A percentile compares a stretch with the other conserved stretches of the same genome.
Evolutionary conservation across 306 rosid species (phyloP).

Genomic region (Prunus armeniaca): DNA sequence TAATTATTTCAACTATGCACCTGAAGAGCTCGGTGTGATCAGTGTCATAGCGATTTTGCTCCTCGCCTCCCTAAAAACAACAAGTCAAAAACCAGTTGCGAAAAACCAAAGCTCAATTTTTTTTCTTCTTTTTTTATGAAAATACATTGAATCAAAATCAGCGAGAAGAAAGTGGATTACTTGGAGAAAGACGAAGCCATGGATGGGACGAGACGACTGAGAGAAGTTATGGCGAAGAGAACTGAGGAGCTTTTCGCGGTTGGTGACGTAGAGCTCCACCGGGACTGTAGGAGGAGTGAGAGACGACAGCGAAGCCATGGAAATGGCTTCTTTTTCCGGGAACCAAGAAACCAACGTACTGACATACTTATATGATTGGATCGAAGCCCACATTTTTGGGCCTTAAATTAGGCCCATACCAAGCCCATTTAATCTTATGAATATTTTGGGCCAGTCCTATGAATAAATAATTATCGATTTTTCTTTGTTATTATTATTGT

Average conservation of each 20-base stretch:
- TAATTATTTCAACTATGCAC: slow-evolving; percentile 27
- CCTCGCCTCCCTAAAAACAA: slow-evolving; percentile 70
- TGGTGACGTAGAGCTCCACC: slow-evolving; percentile 51
- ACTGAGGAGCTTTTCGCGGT: slow-evolving; percentile 52
- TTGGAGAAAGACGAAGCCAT: slow-evolving; percentile 77
- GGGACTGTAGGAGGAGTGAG: slow-evolving; percentile 55
- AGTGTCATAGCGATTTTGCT: slow-evolving; percentile 79
- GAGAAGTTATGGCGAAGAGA: slow-evolving; percentile 59
- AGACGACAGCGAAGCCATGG: slow-evolving; percentile 44
- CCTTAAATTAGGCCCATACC: neutral
- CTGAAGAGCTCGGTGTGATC: slow-evolving; percentile 87
- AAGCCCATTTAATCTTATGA: neutral
- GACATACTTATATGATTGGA: neutral
- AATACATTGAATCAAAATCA: neutral
- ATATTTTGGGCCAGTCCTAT: neutral
- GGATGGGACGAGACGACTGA: slow-evolving; percentile 49
- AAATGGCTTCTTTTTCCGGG: slow-evolving; percentile 21
- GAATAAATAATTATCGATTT: neutral
- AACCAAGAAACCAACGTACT: neutral
- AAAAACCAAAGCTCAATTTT: neutral
- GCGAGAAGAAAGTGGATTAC: slow-evolving; percentile 22
- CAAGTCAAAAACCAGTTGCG: neutral
- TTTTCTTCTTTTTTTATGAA: neutral
- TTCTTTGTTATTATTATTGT: no score
- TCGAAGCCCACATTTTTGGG: neutral